These are phyloP conservation scores for Dictyostelium brefeldianum DNA, from an alignment of 78 protist species.

Conservation along the genomic window DNA sequence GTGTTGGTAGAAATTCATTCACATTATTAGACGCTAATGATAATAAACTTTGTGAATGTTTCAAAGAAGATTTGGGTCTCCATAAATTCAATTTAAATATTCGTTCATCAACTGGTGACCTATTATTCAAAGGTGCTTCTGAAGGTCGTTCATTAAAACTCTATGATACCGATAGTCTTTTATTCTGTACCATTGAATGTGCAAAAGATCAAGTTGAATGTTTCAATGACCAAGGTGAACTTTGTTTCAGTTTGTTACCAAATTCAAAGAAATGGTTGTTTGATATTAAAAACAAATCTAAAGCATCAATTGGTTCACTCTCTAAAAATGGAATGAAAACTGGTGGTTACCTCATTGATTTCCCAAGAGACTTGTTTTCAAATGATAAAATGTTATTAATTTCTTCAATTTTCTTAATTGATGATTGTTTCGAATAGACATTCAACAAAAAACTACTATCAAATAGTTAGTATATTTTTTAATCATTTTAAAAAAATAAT, in stretches of 20 bases:
- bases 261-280: constrained; percentile 62
- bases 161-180: neutral
- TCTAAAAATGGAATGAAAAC: constrained; percentile 16
- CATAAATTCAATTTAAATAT: constrained; percentile 52
- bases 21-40: constrained; percentile 3
- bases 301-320: constrained; percentile 30
- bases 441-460: neutral
- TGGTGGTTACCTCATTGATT: constrained; percentile 38
- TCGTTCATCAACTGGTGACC: constrained; percentile 45
- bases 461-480: neutral
- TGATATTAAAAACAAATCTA: constrained; percentile 55
- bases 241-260: constrained; percentile 46
- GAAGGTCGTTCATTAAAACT: constrained; percentile 36
- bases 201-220: constrained; percentile 41
- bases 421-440: constrained; percentile 64
- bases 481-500: constrained; percentile 2
- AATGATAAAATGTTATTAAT: constrained; percentile 59
- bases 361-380: constrained; percentile 22
- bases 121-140: constrained; percentile 59
- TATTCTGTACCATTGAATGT: constrained; percentile 54
- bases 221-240: constrained; percentile 27
- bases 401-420: constrained; percentile 55
- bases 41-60: constrained; percentile 29
- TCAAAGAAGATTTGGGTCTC: constrained; percentile 59
- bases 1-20: constrained; percentile 66